These are phyloP conservation scores for Stemphylium beticola DNA, from an alignment of 2,329 filamentous ascomycete genomes.

Conservation along the genomic window DNA sequence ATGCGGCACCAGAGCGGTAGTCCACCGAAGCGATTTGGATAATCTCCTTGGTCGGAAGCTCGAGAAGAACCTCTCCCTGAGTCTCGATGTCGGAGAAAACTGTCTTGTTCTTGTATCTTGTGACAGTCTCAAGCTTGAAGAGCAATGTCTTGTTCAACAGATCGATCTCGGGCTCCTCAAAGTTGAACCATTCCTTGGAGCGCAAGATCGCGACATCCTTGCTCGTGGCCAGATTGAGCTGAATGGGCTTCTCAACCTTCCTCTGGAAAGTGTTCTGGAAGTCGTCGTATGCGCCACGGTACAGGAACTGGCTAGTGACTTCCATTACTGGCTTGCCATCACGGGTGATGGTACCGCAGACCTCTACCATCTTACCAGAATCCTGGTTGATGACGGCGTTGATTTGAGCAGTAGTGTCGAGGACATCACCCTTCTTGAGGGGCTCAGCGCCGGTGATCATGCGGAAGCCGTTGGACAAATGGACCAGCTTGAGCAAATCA, in stretches of 20 bases:
- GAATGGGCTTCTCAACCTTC: slow-evolving; percentile 93
- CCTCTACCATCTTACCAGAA: slow-evolving; percentile 98
- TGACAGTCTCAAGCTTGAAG: slow-evolving; percentile 91
- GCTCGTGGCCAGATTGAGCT: slow-evolving; percentile 82
- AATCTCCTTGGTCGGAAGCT: slow-evolving; percentile 94
- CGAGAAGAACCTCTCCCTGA: slow-evolving; percentile 86
- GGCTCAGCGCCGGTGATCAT: slow-evolving; percentile 97
- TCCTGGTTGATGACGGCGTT: slow-evolving; percentile 99
- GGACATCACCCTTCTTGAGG: slow-evolving; percentile 90
- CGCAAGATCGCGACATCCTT: slow-evolving; percentile 93
- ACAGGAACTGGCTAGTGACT: slow-evolving; percentile 97
- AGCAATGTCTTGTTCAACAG: slow-evolving; percentile 91
- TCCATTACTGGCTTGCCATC: slow-evolving; percentile 91
- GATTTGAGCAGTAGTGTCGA: slow-evolving; percentile 92
- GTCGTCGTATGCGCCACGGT: slow-evolving; percentile 90
- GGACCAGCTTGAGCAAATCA: slow-evolving; percentile 92
- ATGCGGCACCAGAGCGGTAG: slow-evolving; percentile 88
- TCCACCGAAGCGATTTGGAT: slow-evolving; percentile 98
- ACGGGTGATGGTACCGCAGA: slow-evolving; percentile 94
- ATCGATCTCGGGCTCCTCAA: slow-evolving; percentile 84
- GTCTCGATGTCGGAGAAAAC: slow-evolving; percentile 93
- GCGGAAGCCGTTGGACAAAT: slow-evolving; percentile 95
- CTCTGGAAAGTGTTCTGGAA: slow-evolving; percentile 99
- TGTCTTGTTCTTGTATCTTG: slow-evolving; percentile 93
- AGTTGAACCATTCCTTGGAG: slow-evolving; percentile 97